Conservation (phyloP, 345 rosid species). For the Pistacia integerrima region DNA sequence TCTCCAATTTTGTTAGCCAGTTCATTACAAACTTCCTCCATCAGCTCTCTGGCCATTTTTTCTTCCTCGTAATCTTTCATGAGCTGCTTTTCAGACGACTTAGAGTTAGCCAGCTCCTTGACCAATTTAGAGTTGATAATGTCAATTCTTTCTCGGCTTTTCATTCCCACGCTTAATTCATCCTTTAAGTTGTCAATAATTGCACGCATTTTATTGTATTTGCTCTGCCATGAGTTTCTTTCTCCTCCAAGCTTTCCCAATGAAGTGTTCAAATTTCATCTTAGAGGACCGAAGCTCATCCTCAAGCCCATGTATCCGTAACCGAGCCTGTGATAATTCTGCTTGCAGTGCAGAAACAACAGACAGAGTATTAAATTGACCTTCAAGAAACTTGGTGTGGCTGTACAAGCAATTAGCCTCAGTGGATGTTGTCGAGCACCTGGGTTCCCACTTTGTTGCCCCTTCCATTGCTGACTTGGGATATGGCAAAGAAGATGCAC, state of each 20-base stretch:
- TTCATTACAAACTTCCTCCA: conserved; percentile 33
- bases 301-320: conserved; percentile 39
- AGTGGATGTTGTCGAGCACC: conserved; percentile 30
- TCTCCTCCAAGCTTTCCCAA: conserved; percentile 41
- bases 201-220: conserved; percentile 40
- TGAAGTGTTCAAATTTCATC: conserved; percentile 39
- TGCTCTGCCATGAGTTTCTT: conserved; percentile 35
- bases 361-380: conserved; percentile 32
- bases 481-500: conserved; percentile 17
- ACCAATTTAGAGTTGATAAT: conserved; percentile 39
- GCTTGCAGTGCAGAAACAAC: conserved; percentile 41
- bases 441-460: conserved; percentile 42
- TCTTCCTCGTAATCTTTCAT: conserved; percentile 34
- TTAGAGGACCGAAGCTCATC: conserved; percentile 36
- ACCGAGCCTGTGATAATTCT: conserved; percentile 38
- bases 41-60: conserved; percentile 34
- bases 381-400: conserved; percentile 39
- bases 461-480: conserved; percentile 36
- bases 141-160: conserved; percentile 32
- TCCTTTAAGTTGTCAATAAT: conserved; percentile 35
- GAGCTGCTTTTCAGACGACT: conserved; percentile 30
- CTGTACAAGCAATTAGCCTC: conserved; percentile 26
- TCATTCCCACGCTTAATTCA: conserved; percentile 44
- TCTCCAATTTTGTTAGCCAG: conserved; percentile 33
- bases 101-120: conserved; percentile 42